A percentile compares a stretch with the other conserved stretches of the same genome.
Evolutionary conservation across 768 basidiomycete species (phyloP).

Genomic region (Lentinula edodes): DNA sequence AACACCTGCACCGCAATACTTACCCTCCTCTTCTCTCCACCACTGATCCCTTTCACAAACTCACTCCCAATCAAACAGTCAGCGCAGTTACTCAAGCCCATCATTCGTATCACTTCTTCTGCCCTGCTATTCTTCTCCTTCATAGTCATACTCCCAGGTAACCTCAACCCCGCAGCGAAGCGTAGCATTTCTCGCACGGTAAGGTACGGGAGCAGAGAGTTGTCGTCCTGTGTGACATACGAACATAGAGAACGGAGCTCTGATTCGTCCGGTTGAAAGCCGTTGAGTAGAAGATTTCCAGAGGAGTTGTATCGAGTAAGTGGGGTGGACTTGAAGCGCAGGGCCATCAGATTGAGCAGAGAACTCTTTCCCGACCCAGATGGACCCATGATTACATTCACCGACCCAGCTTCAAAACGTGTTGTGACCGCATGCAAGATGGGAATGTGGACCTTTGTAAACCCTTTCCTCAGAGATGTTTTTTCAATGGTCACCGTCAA

Average conservation of each 20-base stretch:
- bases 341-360: constrained; percentile 6
- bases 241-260: constrained; percentile 5
- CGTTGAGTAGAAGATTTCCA: constrained; percentile 14
- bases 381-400: constrained; percentile 41
- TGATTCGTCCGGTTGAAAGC: background rate
- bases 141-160: constrained; percentile 22
- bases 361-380: constrained; percentile 16
- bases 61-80: constrained; percentile 38
- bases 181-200: constrained; percentile 38
- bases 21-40: constrained; percentile 34
- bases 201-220: constrained; percentile 26
- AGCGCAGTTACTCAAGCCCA: constrained; percentile 39
- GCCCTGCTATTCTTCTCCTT: constrained; percentile 30
- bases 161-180: constrained; percentile 37
- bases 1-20: constrained; percentile 38
- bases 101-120: constrained; percentile 36
- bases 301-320: background rate
- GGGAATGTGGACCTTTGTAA: background rate
- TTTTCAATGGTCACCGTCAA: constrained; percentile 1
- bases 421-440: constrained; percentile 8
- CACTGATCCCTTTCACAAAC: constrained; percentile 31
- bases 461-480: background rate
- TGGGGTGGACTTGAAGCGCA: constrained; percentile 5
- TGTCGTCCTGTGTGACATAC: constrained; percentile 33
- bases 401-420: constrained; percentile 7